Evolutionary conservation across 768 basidiomycete genomes (phyloP), one percentile per base, ranked within the genome.

Genomic region (Suillus discolor): DNA sequence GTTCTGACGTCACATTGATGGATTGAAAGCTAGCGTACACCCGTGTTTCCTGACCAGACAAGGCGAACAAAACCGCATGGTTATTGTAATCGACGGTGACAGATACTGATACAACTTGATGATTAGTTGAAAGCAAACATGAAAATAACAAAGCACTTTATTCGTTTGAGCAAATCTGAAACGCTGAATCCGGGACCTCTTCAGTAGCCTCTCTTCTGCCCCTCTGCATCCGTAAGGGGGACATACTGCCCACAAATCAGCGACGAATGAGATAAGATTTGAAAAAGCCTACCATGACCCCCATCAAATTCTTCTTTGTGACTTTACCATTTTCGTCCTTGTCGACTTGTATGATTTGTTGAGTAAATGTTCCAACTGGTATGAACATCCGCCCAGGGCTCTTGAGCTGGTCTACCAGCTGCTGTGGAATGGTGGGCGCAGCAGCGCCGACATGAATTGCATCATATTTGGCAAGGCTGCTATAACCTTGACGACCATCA

Each of bases 391-490:
- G 80, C 18, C 92, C 92, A 0, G 91, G 90, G 2, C 76, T 74
- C 34, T 89, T 89, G 3, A 95, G 87, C 71, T 97, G 96, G 16
- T 91, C 87, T 36, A 98, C 75, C 1, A 99, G 84, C 0, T 83
- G 75, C 25, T 84, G 75, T 0, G 96, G 96, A 16, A 95, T 77
- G 0, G 72, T 81, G 0, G 93, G 90, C 0, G 96, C 89, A 0
- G 97, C 96, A 0, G 97, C 97, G 4, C 97, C 97, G 44, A 98
- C 96, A 70, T 99, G 96, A 60, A 98, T 97, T 0, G 87, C 90
- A 67, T 94, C 85, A 72, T 89, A 94, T 0, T 91, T 91, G 63
- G 23, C 49, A n/a, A 31, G 20, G n/a, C 12, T 28, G 23, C 36
- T 55, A n/a, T 13, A 72, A 11, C 96, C 96, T 76, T 86, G 72